Evolutionary conservation across 2,329 filamentous ascomycete species (phyloP).

Genomic region (Diaporthe australafricana): DNA sequence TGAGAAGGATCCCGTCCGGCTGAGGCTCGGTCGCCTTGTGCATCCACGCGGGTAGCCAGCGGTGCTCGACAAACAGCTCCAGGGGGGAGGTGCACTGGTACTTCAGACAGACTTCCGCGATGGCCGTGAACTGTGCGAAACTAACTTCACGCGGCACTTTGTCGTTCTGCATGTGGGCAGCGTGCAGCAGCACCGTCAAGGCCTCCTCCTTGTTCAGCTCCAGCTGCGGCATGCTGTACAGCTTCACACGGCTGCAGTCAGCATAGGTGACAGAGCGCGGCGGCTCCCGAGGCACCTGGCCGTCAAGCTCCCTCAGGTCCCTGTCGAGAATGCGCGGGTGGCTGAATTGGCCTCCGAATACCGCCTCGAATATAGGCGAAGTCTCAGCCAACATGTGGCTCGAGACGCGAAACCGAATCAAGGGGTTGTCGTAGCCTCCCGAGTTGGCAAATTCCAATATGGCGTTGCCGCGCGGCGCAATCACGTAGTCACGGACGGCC

Average conservation of each 20-base stretch:
- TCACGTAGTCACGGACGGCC: conserved; percentile 54
- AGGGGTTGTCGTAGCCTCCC: conserved; percentile 49
- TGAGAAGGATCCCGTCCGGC: conserved; percentile 61
- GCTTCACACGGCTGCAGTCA: conserved; percentile 56
- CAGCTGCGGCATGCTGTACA: conserved; percentile 65
- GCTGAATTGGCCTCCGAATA: conserved; percentile 49
- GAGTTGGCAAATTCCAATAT: conserved; percentile 64
- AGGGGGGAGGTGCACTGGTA: conserved; percentile 65
- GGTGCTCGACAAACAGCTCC: conserved; percentile 61
- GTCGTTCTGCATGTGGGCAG: conserved; percentile 62
- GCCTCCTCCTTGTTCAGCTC: conserved; percentile 56
- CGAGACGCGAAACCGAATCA: conserved; percentile 62
- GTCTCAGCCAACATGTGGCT: conserved; percentile 62
- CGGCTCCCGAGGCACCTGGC: conserved; percentile 48
- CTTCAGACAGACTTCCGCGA: conserved; percentile 61
- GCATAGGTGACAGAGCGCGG: conserved; percentile 52
- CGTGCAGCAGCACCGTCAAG: conserved; percentile 61
- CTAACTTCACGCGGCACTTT: conserved; percentile 58
- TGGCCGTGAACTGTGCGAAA: conserved; percentile 62
- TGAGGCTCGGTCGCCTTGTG: conserved; percentile 59
- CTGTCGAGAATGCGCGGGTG: conserved; percentile 35
- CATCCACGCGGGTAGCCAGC: conserved; percentile 65
- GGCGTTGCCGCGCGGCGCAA: conserved; percentile 59
- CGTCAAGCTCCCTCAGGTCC: conserved; percentile 48
- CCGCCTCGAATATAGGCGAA: conserved; percentile 63